Base-by-base conservation (phyloP, 2,329 filamentous ascomycete species). In the Pseudogymnoascus sp. region DNA sequence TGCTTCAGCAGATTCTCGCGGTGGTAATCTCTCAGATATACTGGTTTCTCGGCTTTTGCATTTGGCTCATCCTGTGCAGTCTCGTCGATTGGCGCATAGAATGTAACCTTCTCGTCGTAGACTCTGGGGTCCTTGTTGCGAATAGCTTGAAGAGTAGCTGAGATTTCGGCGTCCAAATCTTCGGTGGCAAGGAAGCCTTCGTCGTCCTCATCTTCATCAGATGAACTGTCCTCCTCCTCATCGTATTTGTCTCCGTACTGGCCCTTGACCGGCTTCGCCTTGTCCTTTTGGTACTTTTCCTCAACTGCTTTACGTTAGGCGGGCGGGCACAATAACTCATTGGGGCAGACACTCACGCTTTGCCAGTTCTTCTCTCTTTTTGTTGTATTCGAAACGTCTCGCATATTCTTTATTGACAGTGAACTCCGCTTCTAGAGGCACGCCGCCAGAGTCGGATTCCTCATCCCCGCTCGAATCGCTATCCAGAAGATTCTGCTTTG, bases 341-440 rank as follows among this genome's bases (percentile, higher is more conserved):
- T 60, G 67, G 64, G 57, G n/a, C 4, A 62, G 34, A 21, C 29
- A 76, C 84, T 70, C 72, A 89, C 87, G 75, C 72, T 84, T 82
- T 14, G 92, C 87, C 67, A 86, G 79, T 74, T 99, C 95, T 73
- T 96, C 93, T 64, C 93, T 85, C 79, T 96, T 96, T 80, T 97
- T 97, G 78, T 99, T 99, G 78, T 97, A 84, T 75, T 99, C 95
- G 71, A 96, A 97, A 42, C 91, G 83, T 69, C 84, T 86, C 47
- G 95, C 95, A 75, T 88, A 99, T 62, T 96, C 91, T 74, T 92
- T 81, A 76, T 99, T 97, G 76, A 99, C 87, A 74, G 89, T 92
- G 74, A 97, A 83, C 31, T 75, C 75, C 39, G 74, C 39, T 69
- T 71, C 14, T 72, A 67, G 64, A 73, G 74, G 68, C 69, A 71